phyloP scores from a whole-genome alignment of 352 stramenopile species.

The Blastocystis hominis region DNA sequence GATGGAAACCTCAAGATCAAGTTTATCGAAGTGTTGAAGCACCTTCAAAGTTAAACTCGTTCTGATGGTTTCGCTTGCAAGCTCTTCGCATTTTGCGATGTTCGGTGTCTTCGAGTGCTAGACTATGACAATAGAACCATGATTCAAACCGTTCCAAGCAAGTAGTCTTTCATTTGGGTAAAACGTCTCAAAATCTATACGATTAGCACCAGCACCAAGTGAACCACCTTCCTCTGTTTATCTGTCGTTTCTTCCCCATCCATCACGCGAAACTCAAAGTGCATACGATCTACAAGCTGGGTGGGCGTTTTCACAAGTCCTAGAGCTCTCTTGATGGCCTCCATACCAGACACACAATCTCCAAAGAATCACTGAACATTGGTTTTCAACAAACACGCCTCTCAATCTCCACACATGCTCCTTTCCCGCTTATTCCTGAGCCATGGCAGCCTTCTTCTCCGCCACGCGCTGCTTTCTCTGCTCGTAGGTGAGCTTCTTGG shows the following conservation, averaged over 20 bases:
- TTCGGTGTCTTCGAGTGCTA: slow-evolving; percentile 20
- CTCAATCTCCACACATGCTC: neutral
- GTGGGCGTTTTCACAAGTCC: slow-evolving; percentile 27
- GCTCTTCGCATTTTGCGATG: slow-evolving; percentile 23
- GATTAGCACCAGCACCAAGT: neutral
- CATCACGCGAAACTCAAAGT: slow-evolving; percentile 40
- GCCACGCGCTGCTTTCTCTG: slow-evolving; percentile 85
- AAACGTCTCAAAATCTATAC: neutral
- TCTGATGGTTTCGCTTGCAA: neutral
- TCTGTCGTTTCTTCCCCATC: slow-evolving; percentile 14
- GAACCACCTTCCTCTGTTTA: neutral
- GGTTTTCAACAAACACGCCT: no score
- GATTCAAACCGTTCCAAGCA: neutral
- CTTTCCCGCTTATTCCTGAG: neutral
- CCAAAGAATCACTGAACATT: no score
- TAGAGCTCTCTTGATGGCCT: neutral
- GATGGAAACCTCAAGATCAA: neutral
- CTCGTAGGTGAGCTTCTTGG: slow-evolving; percentile 79
- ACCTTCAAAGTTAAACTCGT: neutral
- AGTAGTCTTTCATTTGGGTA: slow-evolving; percentile 47
- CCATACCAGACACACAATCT: no score
- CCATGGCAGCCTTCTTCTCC: slow-evolving; percentile 85
- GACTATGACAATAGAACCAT: neutral
- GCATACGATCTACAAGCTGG: neutral
- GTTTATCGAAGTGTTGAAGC: neutral